Conservation (phyloP, 2,329 filamentous ascomycete species). For the Hypoxylon sp. region DNA sequence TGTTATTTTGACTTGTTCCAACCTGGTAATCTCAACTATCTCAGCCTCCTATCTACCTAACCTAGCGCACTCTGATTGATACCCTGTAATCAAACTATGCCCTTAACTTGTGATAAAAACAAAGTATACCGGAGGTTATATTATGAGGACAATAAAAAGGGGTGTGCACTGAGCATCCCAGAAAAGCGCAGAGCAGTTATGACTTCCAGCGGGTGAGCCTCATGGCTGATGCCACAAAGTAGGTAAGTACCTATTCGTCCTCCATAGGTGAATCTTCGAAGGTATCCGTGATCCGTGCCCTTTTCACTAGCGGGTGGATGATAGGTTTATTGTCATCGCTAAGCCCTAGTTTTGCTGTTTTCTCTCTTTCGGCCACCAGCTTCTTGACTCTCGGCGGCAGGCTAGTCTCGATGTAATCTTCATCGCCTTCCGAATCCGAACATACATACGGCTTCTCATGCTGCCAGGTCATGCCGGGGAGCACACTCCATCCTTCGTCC, state of each 20-base stretch:
- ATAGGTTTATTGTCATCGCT: no score
- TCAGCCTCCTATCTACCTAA: neutral
- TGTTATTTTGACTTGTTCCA: neutral
- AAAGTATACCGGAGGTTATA: no score
- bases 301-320: neutral
- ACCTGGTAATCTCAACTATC: neutral
- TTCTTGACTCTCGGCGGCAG: no score
- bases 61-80: neutral
- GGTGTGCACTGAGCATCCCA: no score
- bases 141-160: no score
- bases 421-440: no score
- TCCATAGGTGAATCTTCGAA: neutral
- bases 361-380: no score
- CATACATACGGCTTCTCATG: neutral
- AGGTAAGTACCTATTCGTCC: neutral
- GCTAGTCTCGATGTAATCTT: no score
- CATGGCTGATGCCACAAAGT: neutral
- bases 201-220: neutral
- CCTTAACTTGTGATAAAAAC: neutral
- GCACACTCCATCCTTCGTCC: neutral
- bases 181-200: no score
- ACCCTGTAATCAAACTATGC: no score
- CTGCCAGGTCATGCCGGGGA: neutral
- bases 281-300: neutral
- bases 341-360: no score